Evolutionary conservation across 768 basidiomycete species (phyloP).

Genomic region (Strobilomyces echinocephalus): DNA sequence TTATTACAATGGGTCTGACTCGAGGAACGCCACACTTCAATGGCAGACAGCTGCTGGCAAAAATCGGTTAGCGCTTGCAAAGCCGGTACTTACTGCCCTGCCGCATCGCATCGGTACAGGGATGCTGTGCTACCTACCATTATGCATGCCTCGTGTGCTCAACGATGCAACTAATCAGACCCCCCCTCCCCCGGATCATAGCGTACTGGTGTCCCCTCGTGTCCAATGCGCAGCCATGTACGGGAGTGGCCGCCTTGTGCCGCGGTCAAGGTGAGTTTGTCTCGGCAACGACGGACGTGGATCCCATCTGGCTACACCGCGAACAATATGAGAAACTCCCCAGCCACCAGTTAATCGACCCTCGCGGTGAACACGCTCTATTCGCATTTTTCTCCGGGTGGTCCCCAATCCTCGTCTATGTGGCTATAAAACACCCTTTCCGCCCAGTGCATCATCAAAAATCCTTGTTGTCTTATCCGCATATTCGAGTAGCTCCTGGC

Average conservation of each 20-base stretch:
- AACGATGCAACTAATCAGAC: constrained; percentile 11
- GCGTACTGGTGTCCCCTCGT: constrained; percentile 13
- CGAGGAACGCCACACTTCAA: too few relatives aligned
- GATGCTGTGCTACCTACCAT: constrained; percentile 1
- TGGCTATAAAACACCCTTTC: constrained; percentile 25
- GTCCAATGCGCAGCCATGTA: constrained; percentile 1
- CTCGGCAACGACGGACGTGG: constrained; percentile 15
- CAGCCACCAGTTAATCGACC: constrained; percentile 16
- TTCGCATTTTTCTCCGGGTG: constrained; percentile 27
- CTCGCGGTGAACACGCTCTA: constrained; percentile 30
- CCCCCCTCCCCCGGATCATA: constrained; percentile 13
- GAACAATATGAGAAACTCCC: constrained; percentile 5
- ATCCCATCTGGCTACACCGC: constrained; percentile 8
- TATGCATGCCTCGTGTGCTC: constrained; percentile 13
- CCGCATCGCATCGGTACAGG: background rate
- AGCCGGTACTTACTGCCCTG: background rate
- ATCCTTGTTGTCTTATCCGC: constrained; percentile 45
- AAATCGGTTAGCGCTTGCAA: background rate
- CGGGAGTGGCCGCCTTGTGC: constrained; percentile 13
- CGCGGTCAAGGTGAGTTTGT: constrained; percentile 9
- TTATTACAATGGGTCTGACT: too few relatives aligned
- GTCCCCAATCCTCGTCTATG: constrained; percentile 6
- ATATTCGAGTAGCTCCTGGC: constrained; percentile 26
- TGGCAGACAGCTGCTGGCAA: too few relatives aligned
- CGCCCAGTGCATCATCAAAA: constrained; percentile 15